Evolutionary conservation across 2,329 filamentous ascomycete genomes (phyloP).

Genomic region (Dothidotthia symphoricarpi): DNA sequence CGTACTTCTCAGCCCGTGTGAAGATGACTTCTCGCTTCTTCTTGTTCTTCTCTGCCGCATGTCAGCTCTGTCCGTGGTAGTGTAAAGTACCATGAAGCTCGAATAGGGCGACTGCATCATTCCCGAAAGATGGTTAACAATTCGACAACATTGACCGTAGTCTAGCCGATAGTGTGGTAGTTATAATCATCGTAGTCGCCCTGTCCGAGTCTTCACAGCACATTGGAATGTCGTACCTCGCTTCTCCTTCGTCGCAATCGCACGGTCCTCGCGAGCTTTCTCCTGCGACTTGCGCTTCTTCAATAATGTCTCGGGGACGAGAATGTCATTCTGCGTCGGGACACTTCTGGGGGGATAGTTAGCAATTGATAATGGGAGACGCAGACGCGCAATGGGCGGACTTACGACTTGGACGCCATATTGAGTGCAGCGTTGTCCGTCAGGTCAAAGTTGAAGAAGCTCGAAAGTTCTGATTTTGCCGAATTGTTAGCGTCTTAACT

Average conservation of each 20-base stretch:
- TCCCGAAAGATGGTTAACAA: conserved; percentile 99
- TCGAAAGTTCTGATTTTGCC: conserved; percentile 18
- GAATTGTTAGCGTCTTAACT: conserved; percentile 10
- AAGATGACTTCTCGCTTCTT: conserved; percentile 98
- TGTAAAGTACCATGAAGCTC: conserved; percentile 17
- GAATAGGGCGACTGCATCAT: conserved; percentile 60
- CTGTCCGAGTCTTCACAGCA: conserved; percentile 20
- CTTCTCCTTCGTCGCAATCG: conserved; percentile 76
- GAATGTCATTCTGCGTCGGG: conserved; percentile 89
- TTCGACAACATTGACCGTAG: conserved; percentile 94
- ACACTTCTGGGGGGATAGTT: conserved; percentile 63
- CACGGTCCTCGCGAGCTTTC: conserved; percentile 92
- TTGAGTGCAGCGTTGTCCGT: conserved; percentile 51
- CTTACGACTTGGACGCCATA: conserved; percentile 57
- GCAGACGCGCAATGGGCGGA: conserved; percentile 56
- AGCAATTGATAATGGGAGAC: conserved; percentile 22
- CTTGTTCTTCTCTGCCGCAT: conserved; percentile 77
- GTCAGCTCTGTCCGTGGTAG: conserved; percentile 32
- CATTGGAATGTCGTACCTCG: conserved; percentile 68
- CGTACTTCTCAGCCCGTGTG: conserved; percentile 99
- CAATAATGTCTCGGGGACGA: conserved; percentile 98
- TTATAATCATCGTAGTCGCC: conserved; percentile 73
- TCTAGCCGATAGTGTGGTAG: conserved; percentile 88
- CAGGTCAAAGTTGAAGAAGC: conserved; percentile 35
- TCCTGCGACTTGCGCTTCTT: conserved; percentile 99